phyloP scores from a whole-genome alignment of 164 flowering plant genomes.

The Annona cherimola region DNA sequence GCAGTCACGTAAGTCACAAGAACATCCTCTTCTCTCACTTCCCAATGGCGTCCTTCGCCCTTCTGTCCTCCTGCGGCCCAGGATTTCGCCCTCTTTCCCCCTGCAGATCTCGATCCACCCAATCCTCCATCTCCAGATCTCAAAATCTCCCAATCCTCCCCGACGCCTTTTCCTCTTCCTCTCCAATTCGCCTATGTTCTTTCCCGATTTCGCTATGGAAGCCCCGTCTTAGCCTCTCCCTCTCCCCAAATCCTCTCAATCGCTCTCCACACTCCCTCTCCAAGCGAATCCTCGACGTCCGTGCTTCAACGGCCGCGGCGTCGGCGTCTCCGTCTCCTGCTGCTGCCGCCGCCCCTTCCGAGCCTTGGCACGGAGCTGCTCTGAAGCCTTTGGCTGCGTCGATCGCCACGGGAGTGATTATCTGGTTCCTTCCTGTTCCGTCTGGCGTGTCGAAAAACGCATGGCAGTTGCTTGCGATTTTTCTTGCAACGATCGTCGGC shows the following conservation, averaged over 20 bases:
- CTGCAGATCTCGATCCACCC: conserved; percentile 22
- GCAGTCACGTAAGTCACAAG: too few relatives aligned
- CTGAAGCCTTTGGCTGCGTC: conserved; percentile 71
- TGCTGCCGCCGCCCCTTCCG: conserved; percentile 21
- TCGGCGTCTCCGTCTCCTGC: conserved; percentile 12
- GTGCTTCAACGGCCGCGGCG: conserved; percentile 14
- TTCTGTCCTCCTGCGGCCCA: conserved; percentile 24
- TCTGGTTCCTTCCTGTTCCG: conserved; percentile 80
- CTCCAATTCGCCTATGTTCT: conserved; percentile 5
- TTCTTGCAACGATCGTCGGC: conserved; percentile 84
- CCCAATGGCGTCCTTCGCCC: conserved; percentile 8
- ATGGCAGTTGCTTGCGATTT: conserved; percentile 85
- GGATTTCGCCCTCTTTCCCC: conserved; percentile 23
- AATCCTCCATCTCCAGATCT: conserved; percentile 8
- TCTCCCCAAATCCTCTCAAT: conserved; percentile 9
- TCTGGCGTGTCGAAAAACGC: conserved; percentile 67
- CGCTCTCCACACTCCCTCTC: conserved; percentile 1
- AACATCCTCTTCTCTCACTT: neutral
- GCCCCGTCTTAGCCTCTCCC: conserved; percentile 7
- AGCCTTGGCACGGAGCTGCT: conserved; percentile 86
- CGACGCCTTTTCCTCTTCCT: conserved; percentile 15
- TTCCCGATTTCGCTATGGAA: conserved; percentile 2
- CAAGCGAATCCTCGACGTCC: conserved; percentile 12
- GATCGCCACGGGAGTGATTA: conserved; percentile 68
- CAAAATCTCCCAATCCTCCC: neutral